Base-by-base conservation (phyloP, 2,329 filamentous ascomycete genomes). In the Westerdykella sp. region DNA sequence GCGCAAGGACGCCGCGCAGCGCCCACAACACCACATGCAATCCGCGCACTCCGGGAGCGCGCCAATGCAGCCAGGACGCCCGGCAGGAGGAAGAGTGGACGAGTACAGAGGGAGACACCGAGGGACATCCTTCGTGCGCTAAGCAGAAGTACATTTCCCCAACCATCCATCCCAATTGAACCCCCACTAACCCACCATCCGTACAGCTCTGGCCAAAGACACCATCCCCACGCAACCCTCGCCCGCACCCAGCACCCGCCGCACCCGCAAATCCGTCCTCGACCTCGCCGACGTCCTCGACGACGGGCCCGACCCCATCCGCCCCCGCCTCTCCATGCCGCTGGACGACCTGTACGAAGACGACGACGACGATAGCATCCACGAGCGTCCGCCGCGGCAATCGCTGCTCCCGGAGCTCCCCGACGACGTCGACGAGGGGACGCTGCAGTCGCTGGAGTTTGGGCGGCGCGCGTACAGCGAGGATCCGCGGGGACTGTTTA, bases 11-110 rank as follows among this genome's bases (percentile, higher is more conserved):
- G 66, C 42, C 55, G 65, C 37, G 61, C 52, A 14, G 70, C 70
- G 13, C 76, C 76, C 7, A 72, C 74, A 5, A 79, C 77, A 13
- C 77, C 77, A 1, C 73, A 78, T 66, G 75, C 74, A 21, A 69
- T 78, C 43, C 69, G 73, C 34, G 76, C 76, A 9, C 65, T 77
- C 22, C 72, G 77, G 58, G 72, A 76, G 51, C 74, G 76, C 39
- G 66, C 62, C 41, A 63, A 68, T 51, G 73, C 73, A 11, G 72
- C 70, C 5, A 71, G 71, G 48, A 77, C 75, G 2, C 73, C 75
- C 15, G 69, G 73, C 11, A 61, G 75, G 42, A 68, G 72, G 47
- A 57, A 64, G 47, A 78, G 75, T 46, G 71, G 70, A 21, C 65
- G 73, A 28, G 50, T 73, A 42, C 71, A 75, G 53, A 63, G 75